A percentile compares a stretch with the other conserved stretches of the same genome.
Evolutionary conservation across 176 grass and related monocot species (phyloP).

Genomic region (Chloris gayana): DNA sequence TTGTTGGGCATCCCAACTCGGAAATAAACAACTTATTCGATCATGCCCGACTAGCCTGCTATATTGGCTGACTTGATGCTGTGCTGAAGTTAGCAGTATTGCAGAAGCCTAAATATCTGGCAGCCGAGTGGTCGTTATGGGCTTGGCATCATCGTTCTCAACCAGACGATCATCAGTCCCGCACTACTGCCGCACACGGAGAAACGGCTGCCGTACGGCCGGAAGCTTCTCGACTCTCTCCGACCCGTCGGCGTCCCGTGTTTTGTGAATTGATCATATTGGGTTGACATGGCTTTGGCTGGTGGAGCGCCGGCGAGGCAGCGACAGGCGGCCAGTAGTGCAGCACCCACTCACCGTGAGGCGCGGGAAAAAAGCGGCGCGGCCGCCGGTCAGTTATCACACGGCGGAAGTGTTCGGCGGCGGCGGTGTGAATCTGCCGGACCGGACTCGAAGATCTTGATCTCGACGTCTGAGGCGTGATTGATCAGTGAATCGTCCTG

Average conservation of each 20-base stretch:
- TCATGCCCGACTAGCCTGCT: too few relatives aligned
- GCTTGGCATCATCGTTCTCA: not conserved
- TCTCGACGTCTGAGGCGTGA: not conserved
- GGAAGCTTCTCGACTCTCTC: not conserved
- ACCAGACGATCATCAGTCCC: not conserved
- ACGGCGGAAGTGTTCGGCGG: not conserved
- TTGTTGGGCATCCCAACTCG: not conserved
- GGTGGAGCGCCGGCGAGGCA: not conserved
- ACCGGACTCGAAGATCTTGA: not conserved
- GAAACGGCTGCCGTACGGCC: not conserved
- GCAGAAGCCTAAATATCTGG: too few relatives aligned
- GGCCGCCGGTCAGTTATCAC: not conserved
- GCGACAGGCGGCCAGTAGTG: not conserved
- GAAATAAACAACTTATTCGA: not conserved
- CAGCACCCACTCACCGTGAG: not conserved
- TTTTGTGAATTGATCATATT: not conserved
- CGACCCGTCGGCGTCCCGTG: not conserved
- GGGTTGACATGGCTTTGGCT: not conserved
- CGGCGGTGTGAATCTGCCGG: not conserved
- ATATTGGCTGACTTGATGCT: too few relatives aligned
- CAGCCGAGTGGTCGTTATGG: too few relatives aligned
- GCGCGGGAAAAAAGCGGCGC: too few relatives aligned
- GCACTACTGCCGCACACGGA: not conserved
- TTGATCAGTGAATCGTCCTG: not conserved
- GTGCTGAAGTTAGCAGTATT: too few relatives aligned